phyloP scores from a whole-genome alignment of 106 monocot genomes.

The Amphibolis antarctica region DNA sequence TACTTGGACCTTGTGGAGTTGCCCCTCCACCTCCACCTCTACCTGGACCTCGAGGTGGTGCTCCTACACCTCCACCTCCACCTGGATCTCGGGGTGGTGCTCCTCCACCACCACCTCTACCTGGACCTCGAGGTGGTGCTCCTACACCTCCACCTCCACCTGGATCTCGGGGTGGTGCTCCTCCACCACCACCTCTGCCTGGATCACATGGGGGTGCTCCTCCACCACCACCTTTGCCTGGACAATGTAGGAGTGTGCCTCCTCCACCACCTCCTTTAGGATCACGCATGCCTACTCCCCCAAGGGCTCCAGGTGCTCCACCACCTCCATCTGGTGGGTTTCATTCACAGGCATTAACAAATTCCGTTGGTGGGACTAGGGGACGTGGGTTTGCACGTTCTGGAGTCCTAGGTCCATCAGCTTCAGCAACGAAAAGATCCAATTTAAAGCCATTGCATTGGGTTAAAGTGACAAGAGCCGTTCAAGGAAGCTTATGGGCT shows the following conservation, averaged over 20 bases:
- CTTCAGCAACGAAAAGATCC: slow-evolving; percentile 41
- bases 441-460: slow-evolving; percentile 88
- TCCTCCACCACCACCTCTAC: not conserved
- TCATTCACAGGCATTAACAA: slow-evolving; percentile 18
- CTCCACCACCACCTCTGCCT: slow-evolving; percentile 11
- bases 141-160: slow-evolving; percentile 19
- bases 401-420: slow-evolving; percentile 8
- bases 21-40: not conserved
- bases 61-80: slow-evolving; percentile 1
- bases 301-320: slow-evolving; percentile 21
- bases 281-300: too few relatives aligned
- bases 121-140: not conserved
- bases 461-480: too few relatives aligned
- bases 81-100: not conserved
- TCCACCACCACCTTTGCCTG: slow-evolving; percentile 10
- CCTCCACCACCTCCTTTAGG: slow-evolving; percentile 20
- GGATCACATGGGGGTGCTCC: too few relatives aligned
- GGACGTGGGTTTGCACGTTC: slow-evolving; percentile 42
- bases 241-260: slow-evolving; percentile 10
- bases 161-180: too few relatives aligned
- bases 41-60: slow-evolving; percentile 3
- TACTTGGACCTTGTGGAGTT: not conserved
- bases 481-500: too few relatives aligned
- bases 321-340: slow-evolving; percentile 22
- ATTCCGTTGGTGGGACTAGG: slow-evolving; percentile 24